Evolutionary conservation across 1,284 basidiomycete genomes (phyloP), one percentile per base, ranked within the genome.

Genomic region (Ceratorhiza oryzae-sativae): DNA sequence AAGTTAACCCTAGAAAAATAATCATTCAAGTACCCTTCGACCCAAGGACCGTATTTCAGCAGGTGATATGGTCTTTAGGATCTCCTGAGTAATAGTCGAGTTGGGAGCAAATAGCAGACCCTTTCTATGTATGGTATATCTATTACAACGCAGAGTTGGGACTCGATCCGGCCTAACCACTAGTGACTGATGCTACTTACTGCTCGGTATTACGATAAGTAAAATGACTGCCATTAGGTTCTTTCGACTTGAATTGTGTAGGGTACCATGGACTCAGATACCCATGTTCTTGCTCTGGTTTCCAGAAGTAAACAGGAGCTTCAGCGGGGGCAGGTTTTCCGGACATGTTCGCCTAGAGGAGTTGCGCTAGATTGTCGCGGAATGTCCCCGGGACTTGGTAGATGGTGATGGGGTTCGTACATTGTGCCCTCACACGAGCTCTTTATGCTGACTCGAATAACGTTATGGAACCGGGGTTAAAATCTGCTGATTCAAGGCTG

Each of bases 61-160:
- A 75, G 86, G 82, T 20, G 79, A 77, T 1, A 73, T 80, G 10
- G 80, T 76, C 5, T 72, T 71, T 18, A 86, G 75, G 25, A 87
- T 82, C 67, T 82, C 76, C 30, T 81, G 77, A 3, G 85, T 84
- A 13, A 85, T 78, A 0, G 76, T 79, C 0, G 71, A 59, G 25
- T 74, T 71, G 9, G 67, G 67, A 1, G 77, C 77, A 78, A 89
- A 88, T 4, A 88, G 75, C 2, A 87, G 76, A 4, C 86, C 86
- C 77, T 88, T 88, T 73, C 84, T 83, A 58, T 85, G 81, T 86
- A 89, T 88, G 87, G 88, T 88, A 82, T 86, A 88, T 23, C 67
- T 71, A 27, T 23, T n/a, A n/a, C n/a, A n/a, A n/a, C n/a, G n/a
- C n/a, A n/a, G n/a, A n/a, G n/a, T n/a, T n/a, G n/a, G n/a, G n/a